Evolutionary conservation across 1,139 yeast genomes (phyloP), one percentile per base, ranked within the genome.

Genomic region (Zygotorulaspora mrakii): DNA sequence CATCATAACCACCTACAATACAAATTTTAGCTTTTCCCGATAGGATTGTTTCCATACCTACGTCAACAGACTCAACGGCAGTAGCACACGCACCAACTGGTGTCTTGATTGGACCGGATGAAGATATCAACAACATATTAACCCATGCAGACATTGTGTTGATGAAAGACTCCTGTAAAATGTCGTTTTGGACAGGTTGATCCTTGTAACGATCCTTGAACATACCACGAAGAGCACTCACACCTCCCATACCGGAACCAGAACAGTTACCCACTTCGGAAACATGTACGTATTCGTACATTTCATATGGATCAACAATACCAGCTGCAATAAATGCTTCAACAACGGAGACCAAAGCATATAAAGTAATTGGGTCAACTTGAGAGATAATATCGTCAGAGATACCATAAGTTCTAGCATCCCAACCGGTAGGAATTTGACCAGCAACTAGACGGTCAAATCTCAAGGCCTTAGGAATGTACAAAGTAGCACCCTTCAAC

Each of bases 171-270:
- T 91, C 98, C 71, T 89, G 98, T 58, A 91, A 74, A 55, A 91
- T 83, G 69, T 91, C 98, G 64, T 86, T 91, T 73, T 91, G 98
- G 43, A 89, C 96, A 44, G 95, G 96, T 67, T 74, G 75, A 64
- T 91, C 98, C 55, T 78, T 73, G 71, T 74, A 89, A 71, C 98
- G 82, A 65, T 89, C 96, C 70, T 77, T 88, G 74, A 88, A 91
- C 97, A 91, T 91, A 57, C 96, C 96, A 68, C 94, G 85, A 63
- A 91, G 71, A 42, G 98, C 98, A 56, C 83, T 67, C 53, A 89
- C 94, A 82, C 98, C 98, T 70, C 98, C 98, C 95, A 91, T 89
- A 79, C 98, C 98, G 43, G 97, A 88, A 73, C 98, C 98, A 38
- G 96, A 84, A 76, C 97, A 88, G 78, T 91, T 91, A 73, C 98